A percentile compares a stretch with the other conserved stretches of the same genome.
Evolutionary conservation across 2,329 filamentous ascomycete species (phyloP).

Genomic region (Diaporthe eres): DNA sequence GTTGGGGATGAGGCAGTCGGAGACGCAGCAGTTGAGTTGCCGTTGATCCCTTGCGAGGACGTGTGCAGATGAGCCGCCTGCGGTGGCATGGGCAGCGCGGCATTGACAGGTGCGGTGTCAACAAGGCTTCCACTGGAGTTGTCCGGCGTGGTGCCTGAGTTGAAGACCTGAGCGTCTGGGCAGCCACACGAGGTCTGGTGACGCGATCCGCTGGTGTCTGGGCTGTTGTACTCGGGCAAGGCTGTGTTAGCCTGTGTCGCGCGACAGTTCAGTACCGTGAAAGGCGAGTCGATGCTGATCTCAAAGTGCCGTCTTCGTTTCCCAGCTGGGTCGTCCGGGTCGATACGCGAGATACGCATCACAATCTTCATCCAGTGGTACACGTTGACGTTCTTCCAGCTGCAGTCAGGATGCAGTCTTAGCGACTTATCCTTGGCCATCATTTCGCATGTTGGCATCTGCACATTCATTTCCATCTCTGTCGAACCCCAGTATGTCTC

Average conservation of each 20-base stretch:
- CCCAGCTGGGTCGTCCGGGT: constrained; percentile 79
- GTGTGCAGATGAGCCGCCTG: constrained; percentile 69
- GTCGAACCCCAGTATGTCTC: constrained; percentile 87
- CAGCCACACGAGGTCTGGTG: constrained; percentile 68
- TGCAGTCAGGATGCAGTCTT: constrained; percentile 88
- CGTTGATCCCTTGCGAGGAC: constrained; percentile 39
- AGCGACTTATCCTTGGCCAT: constrained; percentile 80
- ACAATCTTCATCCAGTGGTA: constrained; percentile 99
- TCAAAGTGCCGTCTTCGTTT: constrained; percentile 90
- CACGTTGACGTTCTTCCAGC: constrained; percentile 93
- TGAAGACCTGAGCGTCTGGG: constrained; percentile 63
- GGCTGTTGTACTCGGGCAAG: constrained; percentile 80
- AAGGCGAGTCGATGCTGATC: constrained; percentile 95
- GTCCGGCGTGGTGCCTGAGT: constrained; percentile 72
- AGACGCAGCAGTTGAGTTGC: constrained; percentile 30
- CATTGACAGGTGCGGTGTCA: constrained; percentile 47
- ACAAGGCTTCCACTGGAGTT: constrained; percentile 68
- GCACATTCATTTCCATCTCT: constrained; percentile 94
- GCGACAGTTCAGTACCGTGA: constrained; percentile 92
- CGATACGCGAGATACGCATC: constrained; percentile 89
- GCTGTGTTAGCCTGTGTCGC: constrained; percentile 93
- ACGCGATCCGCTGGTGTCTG: constrained; percentile 66
- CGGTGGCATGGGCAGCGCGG: constrained; percentile 62
- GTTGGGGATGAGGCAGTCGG: constrained; percentile 26
- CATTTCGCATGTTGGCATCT: constrained; percentile 88